Evolutionary conservation across 2,329 filamentous ascomycete genomes (phyloP).

Genomic region (Fusarium heterosporum): DNA sequence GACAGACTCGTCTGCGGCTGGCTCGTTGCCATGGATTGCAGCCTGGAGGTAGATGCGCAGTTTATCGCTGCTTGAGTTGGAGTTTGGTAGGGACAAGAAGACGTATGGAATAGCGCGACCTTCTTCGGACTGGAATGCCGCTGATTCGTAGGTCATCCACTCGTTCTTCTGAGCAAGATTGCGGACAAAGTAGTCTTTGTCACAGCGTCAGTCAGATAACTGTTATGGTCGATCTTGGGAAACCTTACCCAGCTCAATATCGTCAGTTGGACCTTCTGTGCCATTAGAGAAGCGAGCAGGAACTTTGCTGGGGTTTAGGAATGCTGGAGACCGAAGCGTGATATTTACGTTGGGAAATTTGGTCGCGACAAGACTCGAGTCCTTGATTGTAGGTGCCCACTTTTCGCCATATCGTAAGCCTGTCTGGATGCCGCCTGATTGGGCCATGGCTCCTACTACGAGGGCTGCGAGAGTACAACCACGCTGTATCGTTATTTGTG

Average conservation of each 20-base stretch:
- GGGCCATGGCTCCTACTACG: background rate
- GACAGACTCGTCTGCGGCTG: constrained; percentile 12
- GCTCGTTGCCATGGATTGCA: constrained; percentile 25
- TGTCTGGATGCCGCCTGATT: constrained; percentile 10
- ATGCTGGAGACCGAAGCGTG: constrained; percentile 14
- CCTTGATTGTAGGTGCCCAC: constrained; percentile 7
- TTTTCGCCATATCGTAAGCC: constrained; percentile 28
- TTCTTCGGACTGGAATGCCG: constrained; percentile 15
- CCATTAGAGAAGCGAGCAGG: constrained; percentile 7
- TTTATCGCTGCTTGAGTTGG: background rate
- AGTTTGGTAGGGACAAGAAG: background rate
- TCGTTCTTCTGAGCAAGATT: constrained; percentile 8
- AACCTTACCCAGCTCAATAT: constrained; percentile 1
- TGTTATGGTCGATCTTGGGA: rapidly evolving
- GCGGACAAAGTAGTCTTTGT: constrained; percentile 12
- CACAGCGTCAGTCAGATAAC: rapidly evolving
- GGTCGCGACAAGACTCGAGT: constrained; percentile 8
- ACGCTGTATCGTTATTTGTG: background rate
- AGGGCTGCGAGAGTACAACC: background rate
- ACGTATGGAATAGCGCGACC: constrained; percentile 17
- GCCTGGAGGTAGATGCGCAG: constrained; percentile 11
- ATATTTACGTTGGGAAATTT: constrained; percentile 24
- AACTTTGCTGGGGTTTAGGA: background rate
- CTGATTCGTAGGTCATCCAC: constrained; percentile 10
- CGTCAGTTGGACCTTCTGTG: constrained; percentile 3